Evolutionary conservation across 2,329 filamentous ascomycete genomes (phyloP).

Genomic region (Coniochaeta prunicola): DNA sequence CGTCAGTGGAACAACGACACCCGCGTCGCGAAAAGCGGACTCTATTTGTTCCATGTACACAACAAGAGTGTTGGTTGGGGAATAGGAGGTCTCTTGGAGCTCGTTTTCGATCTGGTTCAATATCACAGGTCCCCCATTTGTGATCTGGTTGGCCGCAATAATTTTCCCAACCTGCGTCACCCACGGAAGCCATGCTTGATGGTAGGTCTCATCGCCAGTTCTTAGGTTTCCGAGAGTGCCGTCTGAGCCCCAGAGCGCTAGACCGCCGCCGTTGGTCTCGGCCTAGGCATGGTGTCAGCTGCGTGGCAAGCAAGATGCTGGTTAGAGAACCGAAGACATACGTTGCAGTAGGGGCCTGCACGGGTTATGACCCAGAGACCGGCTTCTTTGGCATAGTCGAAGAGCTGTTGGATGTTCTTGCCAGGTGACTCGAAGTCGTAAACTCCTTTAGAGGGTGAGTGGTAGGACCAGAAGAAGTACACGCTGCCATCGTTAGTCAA

Average conservation of each 20-base stretch:
- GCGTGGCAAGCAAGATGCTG: slow-evolving; percentile 6
- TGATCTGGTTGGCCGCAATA: slow-evolving; percentile 41
- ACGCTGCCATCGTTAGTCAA: slow-evolving; percentile 18
- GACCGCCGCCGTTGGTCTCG: slow-evolving; percentile 39
- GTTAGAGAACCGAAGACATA: slow-evolving; percentile 4
- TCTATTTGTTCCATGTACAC: slow-evolving; percentile 45
- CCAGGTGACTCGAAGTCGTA: slow-evolving; percentile 44
- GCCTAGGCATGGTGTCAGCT: slow-evolving; percentile 16
- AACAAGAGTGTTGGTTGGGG: slow-evolving; percentile 35
- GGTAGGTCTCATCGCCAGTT: slow-evolving; percentile 33
- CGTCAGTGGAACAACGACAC: slow-evolving; percentile 40
- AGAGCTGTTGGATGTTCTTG: slow-evolving; percentile 41
- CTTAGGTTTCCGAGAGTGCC: slow-evolving; percentile 31
- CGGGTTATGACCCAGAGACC: slow-evolving; percentile 43
- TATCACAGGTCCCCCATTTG: slow-evolving; percentile 42
- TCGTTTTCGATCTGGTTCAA: slow-evolving; percentile 48
- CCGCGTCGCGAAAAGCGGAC: slow-evolving; percentile 33
- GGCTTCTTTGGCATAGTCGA: slow-evolving; percentile 42
- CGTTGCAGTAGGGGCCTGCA: slow-evolving; percentile 41
- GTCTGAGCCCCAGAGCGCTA: slow-evolving; percentile 34
- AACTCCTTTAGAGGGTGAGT: slow-evolving; percentile 31
- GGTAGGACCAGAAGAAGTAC: slow-evolving; percentile 45
- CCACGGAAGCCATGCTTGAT: slow-evolving; percentile 18
- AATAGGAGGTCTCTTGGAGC: slow-evolving; percentile 34
- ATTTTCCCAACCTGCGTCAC: slow-evolving; percentile 35